Percentiles rank a stretch among this genome's conserved stretches.
These are phyloP conservation scores for Microdochium bolleyi DNA, from an alignment of 2,329 filamentous ascomycete genomes.

Conservation along the genomic window DNA sequence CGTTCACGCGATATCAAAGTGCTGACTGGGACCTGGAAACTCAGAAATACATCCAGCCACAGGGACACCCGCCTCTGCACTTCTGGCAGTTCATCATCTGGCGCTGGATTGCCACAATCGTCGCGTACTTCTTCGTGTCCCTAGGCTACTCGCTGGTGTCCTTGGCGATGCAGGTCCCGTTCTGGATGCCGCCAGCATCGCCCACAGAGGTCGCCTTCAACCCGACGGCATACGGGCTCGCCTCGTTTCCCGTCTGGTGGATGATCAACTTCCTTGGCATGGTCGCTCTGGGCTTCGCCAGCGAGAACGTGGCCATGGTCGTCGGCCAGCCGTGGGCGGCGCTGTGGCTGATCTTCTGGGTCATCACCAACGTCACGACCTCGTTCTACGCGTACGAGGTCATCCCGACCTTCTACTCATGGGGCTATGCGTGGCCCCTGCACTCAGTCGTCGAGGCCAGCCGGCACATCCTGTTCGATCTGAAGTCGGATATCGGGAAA, in stretches of 20 bases:
- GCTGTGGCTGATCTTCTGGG: conserved; percentile 60
- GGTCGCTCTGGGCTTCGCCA: conserved; percentile 53
- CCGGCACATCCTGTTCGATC: conserved; percentile 52
- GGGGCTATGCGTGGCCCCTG: conserved; percentile 57
- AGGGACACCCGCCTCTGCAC: conserved; percentile 48
- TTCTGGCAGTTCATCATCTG: conserved; percentile 50
- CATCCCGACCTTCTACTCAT: conserved; percentile 49
- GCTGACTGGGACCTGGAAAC: background rate
- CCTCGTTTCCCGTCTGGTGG: conserved; percentile 55
- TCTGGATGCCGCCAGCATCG: conserved; percentile 37
- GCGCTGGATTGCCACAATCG: conserved; percentile 46
- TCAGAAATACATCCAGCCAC: conserved; percentile 42
- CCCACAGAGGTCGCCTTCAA: conserved; percentile 21
- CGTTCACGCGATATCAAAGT: background rate
- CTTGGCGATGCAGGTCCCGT: conserved; percentile 55
- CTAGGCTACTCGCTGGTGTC: conserved; percentile 57
- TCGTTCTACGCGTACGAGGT: conserved; percentile 52
- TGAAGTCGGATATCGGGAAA: conserved; percentile 48
- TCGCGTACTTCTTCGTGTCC: conserved; percentile 53
- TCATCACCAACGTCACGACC: conserved; percentile 56
- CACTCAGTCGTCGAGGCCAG: conserved; percentile 53
- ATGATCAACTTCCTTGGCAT: conserved; percentile 57
- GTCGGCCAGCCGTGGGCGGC: conserved; percentile 51
- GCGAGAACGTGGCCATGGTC: conserved; percentile 58
- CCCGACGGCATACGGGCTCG: conserved; percentile 46